Percentiles rank a stretch among this genome's conserved stretches.
Evolutionary conservation across 768 basidiomycete genomes (phyloP).

Genomic region (Thelephora ganbajun): DNA sequence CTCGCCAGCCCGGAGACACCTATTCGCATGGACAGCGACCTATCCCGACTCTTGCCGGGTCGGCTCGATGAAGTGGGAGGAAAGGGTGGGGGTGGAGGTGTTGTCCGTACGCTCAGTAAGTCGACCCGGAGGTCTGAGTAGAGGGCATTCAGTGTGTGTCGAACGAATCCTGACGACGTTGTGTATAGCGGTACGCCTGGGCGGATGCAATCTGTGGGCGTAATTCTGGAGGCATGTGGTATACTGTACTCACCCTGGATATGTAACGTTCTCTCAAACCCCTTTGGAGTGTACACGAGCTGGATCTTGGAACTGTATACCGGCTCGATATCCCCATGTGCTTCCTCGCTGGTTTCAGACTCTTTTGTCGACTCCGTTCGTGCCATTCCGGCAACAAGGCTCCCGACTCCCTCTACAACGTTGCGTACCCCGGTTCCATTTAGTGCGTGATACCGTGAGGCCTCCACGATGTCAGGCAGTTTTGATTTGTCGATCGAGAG

Average conservation of each 20-base stretch:
- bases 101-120: conserved; percentile 29
- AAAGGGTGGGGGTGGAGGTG: background rate
- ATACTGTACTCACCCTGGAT: conserved; percentile 44
- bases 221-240: background rate
- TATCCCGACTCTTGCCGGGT: conserved; percentile 32
- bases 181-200: conserved; percentile 61
- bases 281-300: conserved; percentile 54
- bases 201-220: background rate
- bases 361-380: conserved; percentile 17
- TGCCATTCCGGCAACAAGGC: conserved; percentile 16
- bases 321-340: conserved; percentile 23
- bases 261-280: conserved; percentile 54
- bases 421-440: background rate
- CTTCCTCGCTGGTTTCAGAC: conserved; percentile 5
- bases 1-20: conserved; percentile 44
- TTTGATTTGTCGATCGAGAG: conserved; percentile 33
- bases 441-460: conserved; percentile 3
- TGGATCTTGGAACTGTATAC: conserved; percentile 54
- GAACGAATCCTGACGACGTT: conserved; percentile 52
- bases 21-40: conserved; percentile 40
- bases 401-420: conserved; percentile 5
- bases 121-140: conserved; percentile 52
- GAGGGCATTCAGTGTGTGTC: conserved; percentile 63
- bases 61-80: background rate
- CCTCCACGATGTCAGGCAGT: conserved; percentile 16